Percentiles rank a stretch among this genome's conserved stretches.
Conservation (phyloP, 257 asterid species). For the Parsonsia alboflavescens region DNA sequence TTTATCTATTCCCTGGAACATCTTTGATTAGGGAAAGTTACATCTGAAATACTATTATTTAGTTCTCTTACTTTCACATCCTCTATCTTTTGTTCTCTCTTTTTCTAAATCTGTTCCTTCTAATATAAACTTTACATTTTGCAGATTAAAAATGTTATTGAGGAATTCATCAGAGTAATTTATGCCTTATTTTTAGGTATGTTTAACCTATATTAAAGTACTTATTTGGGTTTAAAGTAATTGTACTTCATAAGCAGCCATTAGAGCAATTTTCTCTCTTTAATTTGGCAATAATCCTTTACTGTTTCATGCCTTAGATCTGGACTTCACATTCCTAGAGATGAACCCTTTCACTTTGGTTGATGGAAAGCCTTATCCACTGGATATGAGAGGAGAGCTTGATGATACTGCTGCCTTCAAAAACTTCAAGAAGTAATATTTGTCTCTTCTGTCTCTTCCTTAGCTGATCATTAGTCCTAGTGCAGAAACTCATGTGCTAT, state of each 20-base stretch:
- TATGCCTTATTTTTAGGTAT: constrained; percentile 63
- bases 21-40: neutral
- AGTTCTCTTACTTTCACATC: neutral
- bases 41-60: neutral
- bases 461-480: constrained; percentile 6
- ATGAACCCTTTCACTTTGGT: constrained; percentile 96
- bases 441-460: neutral
- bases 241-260: neutral
- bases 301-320: constrained; percentile 38
- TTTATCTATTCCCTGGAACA: neutral
- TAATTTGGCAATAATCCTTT: constrained; percentile 16
- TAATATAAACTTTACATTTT: constrained; percentile 13
- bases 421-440: constrained; percentile 88
- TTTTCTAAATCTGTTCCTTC: neutral
- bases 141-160: constrained; percentile 74
- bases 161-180: constrained; percentile 64
- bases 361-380: constrained; percentile 84
- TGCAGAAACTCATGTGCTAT: neutral
- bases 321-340: constrained; percentile 94
- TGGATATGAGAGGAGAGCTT: constrained; percentile 98
- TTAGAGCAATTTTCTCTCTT: constrained; percentile 6
- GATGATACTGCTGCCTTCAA: constrained; percentile 96
- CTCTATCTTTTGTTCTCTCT: neutral
- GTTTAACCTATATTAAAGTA: constrained; percentile 5
- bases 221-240: neutral